These are phyloP conservation scores for Saccharomyces paradoxus DNA, from an alignment of 805 yeast genomes.

Conservation along the genomic window DNA sequence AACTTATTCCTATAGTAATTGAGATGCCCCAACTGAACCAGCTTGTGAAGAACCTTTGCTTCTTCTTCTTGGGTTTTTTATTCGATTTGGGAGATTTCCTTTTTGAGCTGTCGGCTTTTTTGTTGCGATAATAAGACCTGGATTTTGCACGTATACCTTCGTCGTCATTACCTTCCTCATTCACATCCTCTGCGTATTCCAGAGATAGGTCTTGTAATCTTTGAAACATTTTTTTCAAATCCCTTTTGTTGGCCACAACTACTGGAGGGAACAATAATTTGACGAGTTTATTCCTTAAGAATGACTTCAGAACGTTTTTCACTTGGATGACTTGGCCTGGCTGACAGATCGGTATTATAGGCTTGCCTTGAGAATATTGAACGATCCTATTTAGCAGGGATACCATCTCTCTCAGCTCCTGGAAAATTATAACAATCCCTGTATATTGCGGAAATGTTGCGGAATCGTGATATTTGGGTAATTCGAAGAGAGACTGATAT, in stretches of 20 bases:
- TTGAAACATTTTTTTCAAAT: conserved; percentile 15
- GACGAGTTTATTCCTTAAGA: conserved; percentile 14
- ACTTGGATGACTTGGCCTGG: conserved; percentile 23
- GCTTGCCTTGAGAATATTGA: conserved; percentile 12
- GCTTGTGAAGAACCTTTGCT: conserved; percentile 1
- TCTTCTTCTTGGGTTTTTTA: not conserved
- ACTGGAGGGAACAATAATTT: conserved; percentile 22
- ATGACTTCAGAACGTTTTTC: conserved; percentile 17
- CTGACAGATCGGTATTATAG: conserved; percentile 24
- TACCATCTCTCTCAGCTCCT: conserved; percentile 21
- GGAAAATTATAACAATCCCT: conserved; percentile 18
- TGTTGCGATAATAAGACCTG: not conserved
- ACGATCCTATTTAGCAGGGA: conserved; percentile 18
- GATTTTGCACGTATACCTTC: not conserved
- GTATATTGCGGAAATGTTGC: conserved; percentile 11
- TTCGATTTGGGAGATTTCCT: not conserved
- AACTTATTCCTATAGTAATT: conserved; percentile 25
- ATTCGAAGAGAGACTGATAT: conserved; percentile 17
- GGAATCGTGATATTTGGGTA: conserved; percentile 16
- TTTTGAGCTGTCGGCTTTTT: not conserved
- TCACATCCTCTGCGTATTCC: not conserved
- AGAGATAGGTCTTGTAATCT: conserved; percentile 13
- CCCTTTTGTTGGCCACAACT: conserved; percentile 17
- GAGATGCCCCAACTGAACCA: conserved; percentile 25
- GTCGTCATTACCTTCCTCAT: conserved; percentile 5